Evolutionary conservation across 202 grass and related monocot genomes (phyloP), one percentile per base, ranked within the genome.

Genomic region (Hordeum pubiflorum): DNA sequence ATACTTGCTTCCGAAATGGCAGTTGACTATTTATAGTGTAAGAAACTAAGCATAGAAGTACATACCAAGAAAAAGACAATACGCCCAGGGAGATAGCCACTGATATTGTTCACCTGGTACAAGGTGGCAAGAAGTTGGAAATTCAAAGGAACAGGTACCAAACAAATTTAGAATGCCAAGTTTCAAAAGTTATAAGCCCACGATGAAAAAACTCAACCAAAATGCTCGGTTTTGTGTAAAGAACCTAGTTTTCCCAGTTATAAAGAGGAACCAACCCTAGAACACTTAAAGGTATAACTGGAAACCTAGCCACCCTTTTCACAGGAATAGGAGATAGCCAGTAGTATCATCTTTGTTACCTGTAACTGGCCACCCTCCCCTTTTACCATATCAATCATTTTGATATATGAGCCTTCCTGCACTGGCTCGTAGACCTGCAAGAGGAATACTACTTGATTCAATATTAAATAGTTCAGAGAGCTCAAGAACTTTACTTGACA

Each of bases 321-420:
- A 56, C 72, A 71, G 7, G 34, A 79, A 60, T 61, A 14, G 15
- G 9, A 14, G 13, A 33, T 33, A 73, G 31, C 40, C 26, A 48
- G 40, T 62, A 48, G 63, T 4, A 36, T 14, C 40, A 64, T 64
- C 6, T 78, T 50, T 78, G 17, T 90, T 86, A 98, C 95, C 86
- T 98, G 95, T 58, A 98, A 74, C 86, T 98, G 95, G 39, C 95
- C 95, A 57, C 85, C 88, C 75, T 94, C 84, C 63, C 95, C 95
- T 80, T 84, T 95, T 82, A 89, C 86, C 92, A 95, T 98, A 83
- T 98, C 95, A 75, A 98, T 98, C 92, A 98, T 98, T 98, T 98
- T 98, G 63, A 98, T 95, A 76, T 98, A 98, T 46, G 95, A 98
- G 40, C 95, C 95, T 86, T 98, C 95, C 56, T 91, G 79, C 36